These are phyloP conservation scores for Pelargonium citronellum DNA, from an alignment of 441 rosid species.

Conservation along the genomic window DNA sequence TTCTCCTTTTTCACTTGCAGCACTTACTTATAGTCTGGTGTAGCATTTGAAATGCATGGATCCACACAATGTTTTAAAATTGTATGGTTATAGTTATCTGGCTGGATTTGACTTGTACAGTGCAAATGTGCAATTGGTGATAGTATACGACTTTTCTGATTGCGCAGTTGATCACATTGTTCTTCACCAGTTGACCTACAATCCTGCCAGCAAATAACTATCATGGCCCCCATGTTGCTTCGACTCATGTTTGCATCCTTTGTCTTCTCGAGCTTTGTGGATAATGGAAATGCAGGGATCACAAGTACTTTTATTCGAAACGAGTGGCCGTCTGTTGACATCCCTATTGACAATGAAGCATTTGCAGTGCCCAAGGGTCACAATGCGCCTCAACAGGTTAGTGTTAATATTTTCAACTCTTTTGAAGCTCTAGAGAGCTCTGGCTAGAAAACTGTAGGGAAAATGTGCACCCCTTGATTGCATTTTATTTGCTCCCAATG, in stretches of 20 bases:
- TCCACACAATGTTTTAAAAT: not conserved
- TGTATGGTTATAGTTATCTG: not conserved
- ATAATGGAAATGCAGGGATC: conserved; percentile 35
- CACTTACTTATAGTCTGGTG: not conserved
- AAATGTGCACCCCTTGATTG: not conserved
- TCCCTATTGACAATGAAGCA: conserved; percentile 50
- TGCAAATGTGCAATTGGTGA: not conserved
- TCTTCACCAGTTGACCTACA: not conserved
- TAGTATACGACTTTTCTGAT: not conserved
- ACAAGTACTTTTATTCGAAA: conserved; percentile 51
- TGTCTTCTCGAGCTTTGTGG: conserved; percentile 34
- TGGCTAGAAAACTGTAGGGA: not conserved
- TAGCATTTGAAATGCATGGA: not conserved
- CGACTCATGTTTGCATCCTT: conserved; percentile 26
- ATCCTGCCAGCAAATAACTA: not conserved
- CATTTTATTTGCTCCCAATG: not conserved
- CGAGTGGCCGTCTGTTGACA: conserved; percentile 60
- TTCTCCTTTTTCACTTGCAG: not conserved
- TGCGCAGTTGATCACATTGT: not conserved
- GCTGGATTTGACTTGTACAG: not conserved
- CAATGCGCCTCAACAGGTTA: conserved; percentile 66
- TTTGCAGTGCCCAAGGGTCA: conserved; percentile 54
- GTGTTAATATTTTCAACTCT: not conserved
- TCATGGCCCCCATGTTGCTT: not conserved
- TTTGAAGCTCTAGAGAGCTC: not conserved